These are phyloP conservation scores for Fraxinus velutina DNA, from an alignment of 305 asterid species.

Conservation along the genomic window DNA sequence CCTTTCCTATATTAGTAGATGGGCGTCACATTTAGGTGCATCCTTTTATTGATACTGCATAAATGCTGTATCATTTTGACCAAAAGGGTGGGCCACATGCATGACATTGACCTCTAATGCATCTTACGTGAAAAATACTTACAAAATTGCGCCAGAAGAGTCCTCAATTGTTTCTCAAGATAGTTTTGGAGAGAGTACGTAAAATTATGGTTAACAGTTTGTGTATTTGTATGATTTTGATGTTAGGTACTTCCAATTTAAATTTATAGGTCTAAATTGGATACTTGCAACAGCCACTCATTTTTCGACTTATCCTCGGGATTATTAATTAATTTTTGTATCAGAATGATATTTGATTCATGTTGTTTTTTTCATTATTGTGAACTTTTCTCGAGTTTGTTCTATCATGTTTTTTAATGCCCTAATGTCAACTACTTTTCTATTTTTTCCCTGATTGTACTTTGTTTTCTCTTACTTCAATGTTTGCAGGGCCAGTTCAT, in stretches of 20 bases:
- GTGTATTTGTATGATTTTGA: neutral
- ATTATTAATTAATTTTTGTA: neutral
- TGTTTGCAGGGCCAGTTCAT: conserved; percentile 66
- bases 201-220: neutral
- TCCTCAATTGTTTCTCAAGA: neutral
- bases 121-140: neutral
- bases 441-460: neutral
- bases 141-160: neutral
- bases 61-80: neutral
- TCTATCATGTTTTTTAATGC: neutral
- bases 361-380: neutral
- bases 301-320: neutral
- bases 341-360: neutral
- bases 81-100: neutral
- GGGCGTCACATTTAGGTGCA: neutral
- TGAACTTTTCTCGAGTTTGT: neutral
- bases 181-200: neutral
- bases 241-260: neutral
- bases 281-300: neutral
- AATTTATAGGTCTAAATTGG: neutral
- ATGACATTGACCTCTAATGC: neutral
- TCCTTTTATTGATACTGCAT: neutral
- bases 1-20: neutral
- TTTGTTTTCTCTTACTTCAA: neutral
- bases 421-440: neutral